Evolutionary conservation across 2,329 filamentous ascomycete genomes (phyloP).

Genomic region (Trichoderma gracile): DNA sequence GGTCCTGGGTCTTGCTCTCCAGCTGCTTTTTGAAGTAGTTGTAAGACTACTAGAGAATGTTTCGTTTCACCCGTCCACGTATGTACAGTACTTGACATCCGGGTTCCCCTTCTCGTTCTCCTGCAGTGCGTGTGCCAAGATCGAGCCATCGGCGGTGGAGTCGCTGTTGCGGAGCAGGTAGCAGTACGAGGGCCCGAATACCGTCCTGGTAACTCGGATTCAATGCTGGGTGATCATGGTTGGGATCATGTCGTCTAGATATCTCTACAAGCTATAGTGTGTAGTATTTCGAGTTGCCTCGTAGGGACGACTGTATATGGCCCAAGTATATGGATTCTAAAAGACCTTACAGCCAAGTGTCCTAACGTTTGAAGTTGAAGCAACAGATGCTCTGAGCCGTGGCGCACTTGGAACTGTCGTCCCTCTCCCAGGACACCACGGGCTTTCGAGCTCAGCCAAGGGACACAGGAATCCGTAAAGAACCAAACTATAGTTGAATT

Average conservation of each 20-base stretch:
- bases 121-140: conserved; percentile 1
- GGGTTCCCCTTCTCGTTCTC: not conserved
- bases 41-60: no score
- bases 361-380: no score
- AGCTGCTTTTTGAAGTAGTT: no score
- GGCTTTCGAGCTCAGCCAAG: no score
- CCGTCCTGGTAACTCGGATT: conserved; percentile 10
- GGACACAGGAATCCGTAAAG: no score
- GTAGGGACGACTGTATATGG: not conserved
- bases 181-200: conserved; percentile 10
- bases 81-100: not conserved
- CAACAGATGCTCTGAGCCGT: no score
- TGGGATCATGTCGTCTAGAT: not conserved
- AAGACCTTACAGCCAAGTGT: no score
- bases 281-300: not conserved
- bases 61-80: not conserved
- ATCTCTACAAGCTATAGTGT: not conserved
- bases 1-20: no score
- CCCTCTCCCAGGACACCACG: no score
- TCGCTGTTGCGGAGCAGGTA: conserved; percentile 17
- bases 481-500: no score
- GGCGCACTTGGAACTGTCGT: no score
- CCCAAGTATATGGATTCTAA: no score
- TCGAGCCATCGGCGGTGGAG: conserved; percentile 17
- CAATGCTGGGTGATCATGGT: not conserved